Base-by-base conservation (phyloP, 1,139 yeast species). In the Meyerozyma sp. region DNA sequence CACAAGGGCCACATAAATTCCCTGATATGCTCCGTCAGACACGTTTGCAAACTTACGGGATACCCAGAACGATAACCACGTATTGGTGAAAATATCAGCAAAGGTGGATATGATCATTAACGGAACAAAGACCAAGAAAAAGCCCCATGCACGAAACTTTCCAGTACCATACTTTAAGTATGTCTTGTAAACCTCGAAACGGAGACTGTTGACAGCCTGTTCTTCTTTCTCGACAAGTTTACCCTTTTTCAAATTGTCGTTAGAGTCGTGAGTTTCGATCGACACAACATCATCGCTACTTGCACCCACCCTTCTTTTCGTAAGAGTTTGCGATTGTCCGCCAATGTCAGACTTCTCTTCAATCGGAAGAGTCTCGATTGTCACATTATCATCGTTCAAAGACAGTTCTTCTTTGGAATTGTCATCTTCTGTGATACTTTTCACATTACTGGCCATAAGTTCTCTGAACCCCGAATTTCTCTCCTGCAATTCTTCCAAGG, bases 81-180 rank as follows among this genome's bases (percentile, higher is more conserved):
- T 47, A 29, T 47, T 50, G 11, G 46, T 44, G 40, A 52, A 52
- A 8, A 52, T 27, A 10, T 39, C 39, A 40, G 45, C 42, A 32
- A 52, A 52, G 5, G 46, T 40, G 10, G 49, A 34, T 2, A 34
- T 20, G n/a, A 7, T 5, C 25, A 34, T 18, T 9, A 34, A 18
- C 9, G 37, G 37, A n/a, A 34, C 8, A 21, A 34, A 7, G 53
- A 44, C 40, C 42, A 39, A 47, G 44, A 45, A 49, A 50, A 23
- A 47, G 36, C 13, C 52, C 48, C 32, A 47, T 30, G 41, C 42
- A 8, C 20, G 11, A 40, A 54, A 42, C 9, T 43, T 36, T 7
- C 78, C 78, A 14, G 66, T 53, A 1, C 77, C 77, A 37, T 62
- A 55, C 21, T 56, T 53, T 36, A 70, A 53, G 49, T 70, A 74